Conservation (phyloP, 352 stramenopile species). For the Peronospora destructor region DNA sequence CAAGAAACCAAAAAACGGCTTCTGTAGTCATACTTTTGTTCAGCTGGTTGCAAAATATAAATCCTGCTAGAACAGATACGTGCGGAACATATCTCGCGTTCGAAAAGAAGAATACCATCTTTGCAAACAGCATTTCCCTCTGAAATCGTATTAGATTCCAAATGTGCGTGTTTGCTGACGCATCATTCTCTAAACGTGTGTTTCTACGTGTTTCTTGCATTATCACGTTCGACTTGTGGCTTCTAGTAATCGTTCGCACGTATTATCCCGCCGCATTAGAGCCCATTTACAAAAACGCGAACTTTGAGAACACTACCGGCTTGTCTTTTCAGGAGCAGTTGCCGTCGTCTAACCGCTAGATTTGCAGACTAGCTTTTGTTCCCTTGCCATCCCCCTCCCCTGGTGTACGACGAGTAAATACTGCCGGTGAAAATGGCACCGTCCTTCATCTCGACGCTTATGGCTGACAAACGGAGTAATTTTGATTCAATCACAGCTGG, state of each 20-base stretch:
- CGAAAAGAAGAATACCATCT: background rate
- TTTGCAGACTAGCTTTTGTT: slow-evolving; percentile 25
- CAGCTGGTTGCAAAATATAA: background rate
- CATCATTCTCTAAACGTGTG: background rate
- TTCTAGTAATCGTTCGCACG: background rate
- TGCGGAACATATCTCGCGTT: slow-evolving; percentile 1
- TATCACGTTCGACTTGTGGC: slow-evolving; percentile 10
- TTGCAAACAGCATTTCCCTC: background rate
- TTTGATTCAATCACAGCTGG: background rate
- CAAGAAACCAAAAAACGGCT: background rate
- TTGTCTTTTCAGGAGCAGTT: slow-evolving; percentile 15
- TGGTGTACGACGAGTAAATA: background rate
- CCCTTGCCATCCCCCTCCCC: slow-evolving; percentile 13
- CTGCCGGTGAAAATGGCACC: slow-evolving; percentile 32
- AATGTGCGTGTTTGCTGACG: background rate
- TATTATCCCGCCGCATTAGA: slow-evolving; percentile 6
- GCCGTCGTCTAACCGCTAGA: slow-evolving; percentile 21
- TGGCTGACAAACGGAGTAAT: slow-evolving; percentile 23
- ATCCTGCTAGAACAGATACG: background rate
- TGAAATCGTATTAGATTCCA: background rate
- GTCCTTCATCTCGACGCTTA: slow-evolving; percentile 58
- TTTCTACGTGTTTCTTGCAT: slow-evolving; percentile 13
- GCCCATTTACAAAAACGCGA: slow-evolving; percentile 13
- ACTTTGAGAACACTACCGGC: slow-evolving; percentile 6
- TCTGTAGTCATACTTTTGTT: background rate